Evolutionary conservation across 75 land plant genomes (phyloP).

Genomic region (Pinus taeda): DNA sequence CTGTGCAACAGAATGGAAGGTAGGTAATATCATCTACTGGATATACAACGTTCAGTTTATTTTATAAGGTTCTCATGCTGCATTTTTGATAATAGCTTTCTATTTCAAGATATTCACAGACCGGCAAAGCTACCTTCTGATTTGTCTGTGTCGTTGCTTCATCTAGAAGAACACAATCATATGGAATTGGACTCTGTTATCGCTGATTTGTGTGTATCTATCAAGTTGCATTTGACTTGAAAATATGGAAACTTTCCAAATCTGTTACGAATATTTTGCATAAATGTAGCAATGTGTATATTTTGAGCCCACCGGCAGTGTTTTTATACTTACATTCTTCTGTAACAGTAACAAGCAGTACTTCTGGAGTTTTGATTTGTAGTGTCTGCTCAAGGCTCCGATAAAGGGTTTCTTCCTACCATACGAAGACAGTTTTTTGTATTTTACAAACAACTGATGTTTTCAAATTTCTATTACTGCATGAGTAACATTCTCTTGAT

Average conservation of each 20-base stretch:
- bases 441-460: background rate
- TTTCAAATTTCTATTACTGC: background rate
- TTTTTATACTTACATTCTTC: background rate
- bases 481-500: background rate
- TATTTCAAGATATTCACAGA: background rate
- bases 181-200: background rate
- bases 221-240: background rate
- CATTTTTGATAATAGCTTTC: background rate
- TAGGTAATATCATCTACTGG: slow-evolving; percentile 1
- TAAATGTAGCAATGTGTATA: background rate
- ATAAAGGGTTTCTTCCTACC: background rate
- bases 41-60: background rate
- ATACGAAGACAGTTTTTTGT: no score
- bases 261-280: background rate
- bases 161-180: background rate
- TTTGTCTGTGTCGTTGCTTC: background rate
- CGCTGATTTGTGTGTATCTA: background rate
- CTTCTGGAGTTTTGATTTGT: background rate
- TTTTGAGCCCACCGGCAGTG: background rate
- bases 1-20: slow-evolving; percentile 4
- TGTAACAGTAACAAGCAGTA: background rate
- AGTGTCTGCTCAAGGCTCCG: background rate
- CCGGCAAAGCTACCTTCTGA: slow-evolving; percentile 4
- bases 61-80: background rate
- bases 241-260: background rate